Evolutionary conservation across 306 rosid genomes (phyloP), one percentile per base, ranked within the genome.

Genomic region (Cucumis cinereus): DNA sequence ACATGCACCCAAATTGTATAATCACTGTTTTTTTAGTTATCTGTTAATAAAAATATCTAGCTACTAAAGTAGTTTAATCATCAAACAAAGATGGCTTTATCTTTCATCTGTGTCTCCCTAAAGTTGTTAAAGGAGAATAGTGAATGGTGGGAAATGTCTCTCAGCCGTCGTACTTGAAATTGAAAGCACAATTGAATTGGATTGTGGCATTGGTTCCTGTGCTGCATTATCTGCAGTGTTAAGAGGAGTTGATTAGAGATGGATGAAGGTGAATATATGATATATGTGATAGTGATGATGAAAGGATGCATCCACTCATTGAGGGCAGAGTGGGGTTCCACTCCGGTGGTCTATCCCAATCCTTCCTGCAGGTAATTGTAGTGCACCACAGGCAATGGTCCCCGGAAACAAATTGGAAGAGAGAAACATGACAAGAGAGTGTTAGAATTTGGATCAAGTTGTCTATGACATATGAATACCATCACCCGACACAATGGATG

Each of bases 341-440:
- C 30, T 43, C 35, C 2, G 38, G 60, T 55, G 81, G 75, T 53
- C 79, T 59, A 73, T 84, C 82, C 85, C 77, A 76, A 76, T 82
- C 88, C 69, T 62, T 74, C 64, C 59, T 30, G 70, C 26, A 68
- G 79, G 73, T 52, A 78, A 78, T 38, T 72, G 83, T 67, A 68
- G 58, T 80, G 57, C 82, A 78, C 82, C 83, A 84, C 77, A 75
- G 77, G 75, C 76, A 15, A 68, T 77, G 88, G 88, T 84, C 86
- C 90, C 80, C 79, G 24, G 49, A 66, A 61, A 77, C 82, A 72
- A 80, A 72, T 78, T 56, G 81, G 74, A 78, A 58, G 69, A 36
- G 60, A 74, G 64, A 67, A 80, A 84, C 77, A 30, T 75, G 86
- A 78, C 85, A 61, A 60, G 76, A 53, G 61, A 57, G 77, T 64